These are phyloP conservation scores for Fraxinus latifolia DNA, from an alignment of 305 asterid genomes.

Conservation along the genomic window DNA sequence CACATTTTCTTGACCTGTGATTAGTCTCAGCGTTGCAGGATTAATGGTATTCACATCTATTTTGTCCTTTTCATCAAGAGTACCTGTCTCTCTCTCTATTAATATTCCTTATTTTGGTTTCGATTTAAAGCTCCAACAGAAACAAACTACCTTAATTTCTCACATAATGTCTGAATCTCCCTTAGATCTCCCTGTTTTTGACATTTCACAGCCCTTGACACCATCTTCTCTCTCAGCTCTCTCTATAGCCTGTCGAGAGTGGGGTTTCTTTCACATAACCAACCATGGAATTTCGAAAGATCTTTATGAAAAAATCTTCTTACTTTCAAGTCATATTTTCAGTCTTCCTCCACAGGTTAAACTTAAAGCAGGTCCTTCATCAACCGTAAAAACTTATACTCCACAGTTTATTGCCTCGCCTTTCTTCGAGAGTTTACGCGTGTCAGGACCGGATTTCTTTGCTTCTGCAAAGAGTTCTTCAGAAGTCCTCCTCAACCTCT, in stretches of 20 bases:
- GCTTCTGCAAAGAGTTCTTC: constrained; percentile 57
- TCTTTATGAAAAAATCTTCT: constrained; percentile 36
- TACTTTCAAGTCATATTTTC: constrained; percentile 41
- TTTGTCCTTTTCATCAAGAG: constrained; percentile 17
- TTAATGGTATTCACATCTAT: constrained; percentile 23
- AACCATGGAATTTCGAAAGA: constrained; percentile 62
- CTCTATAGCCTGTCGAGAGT: constrained; percentile 63
- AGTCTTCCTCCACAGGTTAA: constrained; percentile 58
- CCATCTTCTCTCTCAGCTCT: constrained; percentile 51
- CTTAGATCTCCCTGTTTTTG: constrained; percentile 56
- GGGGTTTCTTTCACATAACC: constrained; percentile 63
- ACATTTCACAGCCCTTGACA: constrained; percentile 54
- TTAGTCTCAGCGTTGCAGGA: constrained; percentile 27
- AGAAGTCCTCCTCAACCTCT: constrained; percentile 41
- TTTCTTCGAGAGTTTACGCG: constrained; percentile 63
- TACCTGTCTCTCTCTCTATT: constrained; percentile 2
- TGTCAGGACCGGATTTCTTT: constrained; percentile 67
- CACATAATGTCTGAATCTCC: constrained; percentile 39
- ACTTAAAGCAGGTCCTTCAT: constrained; percentile 60
- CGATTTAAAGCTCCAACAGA: constrained; percentile 29
- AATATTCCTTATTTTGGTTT: constrained; percentile 17
- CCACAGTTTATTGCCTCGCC: constrained; percentile 88
- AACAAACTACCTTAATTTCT: constrained; percentile 17
- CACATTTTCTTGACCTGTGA: constrained; percentile 24
- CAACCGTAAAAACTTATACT: constrained; percentile 52